Evolutionary conservation across 371 early-diverging fungal genomes (phyloP).

Genomic region (Syncephalastrum monosporum): DNA sequence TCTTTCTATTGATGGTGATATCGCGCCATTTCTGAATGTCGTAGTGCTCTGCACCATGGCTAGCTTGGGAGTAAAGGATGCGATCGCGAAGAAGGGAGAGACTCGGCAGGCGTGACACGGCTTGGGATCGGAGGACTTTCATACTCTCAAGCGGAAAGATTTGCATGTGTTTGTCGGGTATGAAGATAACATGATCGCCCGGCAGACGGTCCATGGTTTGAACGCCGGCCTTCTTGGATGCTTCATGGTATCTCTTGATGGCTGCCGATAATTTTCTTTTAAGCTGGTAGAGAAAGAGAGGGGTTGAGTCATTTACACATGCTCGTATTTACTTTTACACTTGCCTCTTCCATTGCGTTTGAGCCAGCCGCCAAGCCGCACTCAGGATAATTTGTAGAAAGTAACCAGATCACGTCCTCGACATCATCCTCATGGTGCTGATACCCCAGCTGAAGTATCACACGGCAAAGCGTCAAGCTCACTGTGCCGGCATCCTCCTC

Average conservation of each 20-base stretch:
- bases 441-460: slow-evolving; percentile 56
- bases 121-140: slow-evolving; percentile 62
- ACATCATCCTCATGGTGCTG: slow-evolving; percentile 47
- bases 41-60: slow-evolving; percentile 7
- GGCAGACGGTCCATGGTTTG: slow-evolving; percentile 18
- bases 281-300: not conserved
- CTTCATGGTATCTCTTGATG: slow-evolving; percentile 27
- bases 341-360: no score
- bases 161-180: slow-evolving; percentile 81
- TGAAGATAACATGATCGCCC: slow-evolving; percentile 70
- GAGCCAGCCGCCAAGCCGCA: no score
- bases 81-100: slow-evolving; percentile 72
- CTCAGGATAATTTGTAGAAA: slow-evolving; percentile 13
- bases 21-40: slow-evolving; percentile 35
- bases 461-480: slow-evolving; percentile 53
- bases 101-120: slow-evolving; percentile 83
- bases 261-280: slow-evolving; percentile 22
- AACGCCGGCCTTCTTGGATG: slow-evolving; percentile 13
- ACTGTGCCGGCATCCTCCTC: slow-evolving; percentile 13
- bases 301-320: no score
- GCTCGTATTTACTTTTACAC: no score
- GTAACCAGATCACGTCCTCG: slow-evolving; percentile 71
- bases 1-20: slow-evolving; percentile 47
- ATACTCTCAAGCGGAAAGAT: slow-evolving; percentile 86
- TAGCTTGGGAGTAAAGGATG: slow-evolving; percentile 38